These are phyloP conservation scores for Xylaria sp. DNA, from an alignment of 2,329 filamentous ascomycete species.

Conservation along the genomic window DNA sequence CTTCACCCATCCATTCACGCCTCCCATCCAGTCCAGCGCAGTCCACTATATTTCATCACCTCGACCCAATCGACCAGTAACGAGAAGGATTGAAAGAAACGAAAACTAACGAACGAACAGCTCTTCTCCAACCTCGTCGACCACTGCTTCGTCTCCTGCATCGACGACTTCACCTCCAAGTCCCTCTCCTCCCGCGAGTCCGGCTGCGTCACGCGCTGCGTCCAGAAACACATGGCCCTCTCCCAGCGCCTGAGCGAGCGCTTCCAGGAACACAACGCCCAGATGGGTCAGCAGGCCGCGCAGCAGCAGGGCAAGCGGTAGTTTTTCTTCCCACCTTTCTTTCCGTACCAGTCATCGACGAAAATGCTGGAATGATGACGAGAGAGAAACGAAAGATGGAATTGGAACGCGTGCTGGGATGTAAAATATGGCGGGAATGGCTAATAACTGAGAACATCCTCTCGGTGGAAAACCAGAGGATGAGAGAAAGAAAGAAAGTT, in stretches of 20 bases:
- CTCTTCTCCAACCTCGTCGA: constrained; percentile 66
- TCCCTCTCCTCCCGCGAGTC: constrained; percentile 82
- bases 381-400: no score
- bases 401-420: no score
- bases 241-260: constrained; percentile 86
- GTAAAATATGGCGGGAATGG: no score
- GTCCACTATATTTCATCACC: no score
- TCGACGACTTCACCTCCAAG: constrained; percentile 98
- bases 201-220: constrained; percentile 88
- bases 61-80: no score
- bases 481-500: no score
- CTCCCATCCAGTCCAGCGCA: neutral
- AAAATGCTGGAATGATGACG: no score
- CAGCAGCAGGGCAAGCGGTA: constrained; percentile 19
- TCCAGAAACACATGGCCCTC: constrained; percentile 92
- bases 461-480: no score
- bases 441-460: no score
- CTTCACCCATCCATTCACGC: neutral
- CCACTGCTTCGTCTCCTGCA: constrained; percentile 92
- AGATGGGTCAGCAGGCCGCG: constrained; percentile 52
- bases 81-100: neutral
- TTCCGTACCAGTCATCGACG: no score
- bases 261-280: constrained; percentile 67
- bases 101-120: constrained; percentile 29
- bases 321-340: neutral